Percentiles rank a stretch among this genome's conserved stretches.
Evolutionary conservation across 148 eudicot genomes (phyloP).

Genomic region (Tetragonia tetragonoides): DNA sequence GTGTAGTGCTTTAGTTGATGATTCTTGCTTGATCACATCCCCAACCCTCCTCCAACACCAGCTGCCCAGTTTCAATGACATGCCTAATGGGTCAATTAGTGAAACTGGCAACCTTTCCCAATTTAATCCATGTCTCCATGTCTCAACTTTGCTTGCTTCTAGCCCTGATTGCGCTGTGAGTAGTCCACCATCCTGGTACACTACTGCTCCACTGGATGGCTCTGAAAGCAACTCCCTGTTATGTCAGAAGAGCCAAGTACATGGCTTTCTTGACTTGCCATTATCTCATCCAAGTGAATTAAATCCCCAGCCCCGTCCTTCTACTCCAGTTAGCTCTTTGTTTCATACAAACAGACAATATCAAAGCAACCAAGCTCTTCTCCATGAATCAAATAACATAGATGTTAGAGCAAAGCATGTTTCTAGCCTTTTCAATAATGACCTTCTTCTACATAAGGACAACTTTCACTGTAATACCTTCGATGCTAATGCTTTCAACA

Average conservation of each 20-base stretch:
- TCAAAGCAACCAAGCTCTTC: conserved; percentile 11
- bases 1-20: not conserved
- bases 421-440: not conserved
- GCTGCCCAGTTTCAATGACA: not conserved
- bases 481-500: not conserved
- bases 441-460: not conserved
- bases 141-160: not conserved
- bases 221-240: not conserved
- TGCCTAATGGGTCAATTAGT: not conserved
- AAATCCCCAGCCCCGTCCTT: not conserved
- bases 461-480: not conserved
- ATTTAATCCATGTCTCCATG: not conserved
- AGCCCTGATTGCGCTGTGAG: not conserved
- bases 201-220: not conserved
- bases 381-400: not conserved
- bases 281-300: conserved; percentile 2
- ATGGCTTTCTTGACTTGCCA: not conserved
- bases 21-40: conserved; percentile 2
- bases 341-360: conserved; percentile 1
- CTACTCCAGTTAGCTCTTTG: not conserved
- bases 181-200: not conserved
- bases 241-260: conserved; percentile 9
- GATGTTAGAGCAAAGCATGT: conserved; percentile 1
- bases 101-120: conserved; percentile 2
- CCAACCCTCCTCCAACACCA: not conserved